Conservation (phyloP, 805 yeast genomes). For the Yarrowia sp. region DNA sequence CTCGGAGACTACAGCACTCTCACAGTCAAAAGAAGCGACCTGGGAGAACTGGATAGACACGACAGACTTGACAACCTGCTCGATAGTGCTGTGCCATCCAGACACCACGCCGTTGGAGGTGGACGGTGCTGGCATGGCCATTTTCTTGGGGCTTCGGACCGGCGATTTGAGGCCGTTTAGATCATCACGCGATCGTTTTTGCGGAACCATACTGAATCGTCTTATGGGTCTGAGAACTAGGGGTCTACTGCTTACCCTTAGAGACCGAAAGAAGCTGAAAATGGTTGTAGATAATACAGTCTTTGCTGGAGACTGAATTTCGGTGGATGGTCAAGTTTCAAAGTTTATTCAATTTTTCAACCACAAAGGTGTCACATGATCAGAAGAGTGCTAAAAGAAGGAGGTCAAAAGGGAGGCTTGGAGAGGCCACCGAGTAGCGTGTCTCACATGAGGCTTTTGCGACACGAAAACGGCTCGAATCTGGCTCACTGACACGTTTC, state of each 20-base stretch:
- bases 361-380: slow-evolving; percentile 27
- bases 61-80: slow-evolving; percentile 76
- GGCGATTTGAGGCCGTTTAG: slow-evolving; percentile 24
- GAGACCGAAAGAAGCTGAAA: slow-evolving; percentile 24
- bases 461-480: too few species aligned
- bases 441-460: too few species aligned
- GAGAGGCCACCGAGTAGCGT: not conserved
- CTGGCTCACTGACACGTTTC: too few species aligned
- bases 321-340: slow-evolving; percentile 1
- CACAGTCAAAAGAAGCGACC: slow-evolving; percentile 84
- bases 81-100: slow-evolving; percentile 78
- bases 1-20: slow-evolving; percentile 67
- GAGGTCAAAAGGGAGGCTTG: not conserved
- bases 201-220: slow-evolving; percentile 25
- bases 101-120: slow-evolving; percentile 30
- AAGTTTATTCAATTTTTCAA: slow-evolving; percentile 23
- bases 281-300: slow-evolving; percentile 19
- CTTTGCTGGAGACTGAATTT: slow-evolving; percentile 7
- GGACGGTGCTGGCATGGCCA: slow-evolving; percentile 9
- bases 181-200: slow-evolving; percentile 21
- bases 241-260: slow-evolving; percentile 22
- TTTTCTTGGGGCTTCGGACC: slow-evolving; percentile 22
- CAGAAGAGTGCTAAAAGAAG: not conserved
- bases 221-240: slow-evolving; percentile 18
- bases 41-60: slow-evolving; percentile 88